phyloP scores from a whole-genome alignment of 2,329 filamentous ascomycete species.

The Trichoderma simmonsii region DNA sequence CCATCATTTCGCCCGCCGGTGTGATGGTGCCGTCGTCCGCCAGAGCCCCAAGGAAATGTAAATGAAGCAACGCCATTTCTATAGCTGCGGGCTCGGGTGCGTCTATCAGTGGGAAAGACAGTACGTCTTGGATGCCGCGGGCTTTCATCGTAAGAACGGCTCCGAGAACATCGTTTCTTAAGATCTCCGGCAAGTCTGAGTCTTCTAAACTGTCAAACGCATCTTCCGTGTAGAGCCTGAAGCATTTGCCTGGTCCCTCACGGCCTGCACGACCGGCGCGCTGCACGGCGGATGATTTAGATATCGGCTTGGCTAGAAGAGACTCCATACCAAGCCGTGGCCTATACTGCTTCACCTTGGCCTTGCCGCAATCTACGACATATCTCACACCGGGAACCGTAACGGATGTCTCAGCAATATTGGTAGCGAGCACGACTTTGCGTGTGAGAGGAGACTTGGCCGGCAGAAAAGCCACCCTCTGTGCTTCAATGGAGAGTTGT shows the following conservation, averaged over 20 bases:
- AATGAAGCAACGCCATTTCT: constrained; percentile 75
- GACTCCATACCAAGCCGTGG: constrained; percentile 84
- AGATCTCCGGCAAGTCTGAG: constrained; percentile 80
- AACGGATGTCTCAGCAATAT: constrained; percentile 98
- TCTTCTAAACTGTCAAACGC: constrained; percentile 69
- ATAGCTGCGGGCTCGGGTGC: constrained; percentile 73
- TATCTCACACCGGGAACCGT: constrained; percentile 90
- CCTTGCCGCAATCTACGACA: constrained; percentile 90
- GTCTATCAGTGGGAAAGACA: constrained; percentile 82
- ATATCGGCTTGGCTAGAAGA: constrained; percentile 84
- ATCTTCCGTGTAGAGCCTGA: constrained; percentile 78
- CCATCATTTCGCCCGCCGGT: constrained; percentile 69
- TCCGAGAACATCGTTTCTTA: constrained; percentile 83
- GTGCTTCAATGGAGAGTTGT: constrained; percentile 79
- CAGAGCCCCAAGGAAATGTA: constrained; percentile 76
- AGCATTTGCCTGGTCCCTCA: constrained; percentile 88
- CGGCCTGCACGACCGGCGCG: constrained; percentile 87
- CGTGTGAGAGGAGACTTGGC: constrained; percentile 68
- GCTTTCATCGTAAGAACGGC: constrained; percentile 93
- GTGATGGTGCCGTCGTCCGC: constrained; percentile 71
- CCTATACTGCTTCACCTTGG: constrained; percentile 90
- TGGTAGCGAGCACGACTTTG: constrained; percentile 89
- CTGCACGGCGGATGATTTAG: constrained; percentile 89
- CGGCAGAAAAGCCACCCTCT: constrained; percentile 81
- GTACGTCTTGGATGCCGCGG: constrained; percentile 76